These are phyloP conservation scores for Penicillium decumbens DNA, from an alignment of 2,329 filamentous ascomycete species.

Conservation along the genomic window DNA sequence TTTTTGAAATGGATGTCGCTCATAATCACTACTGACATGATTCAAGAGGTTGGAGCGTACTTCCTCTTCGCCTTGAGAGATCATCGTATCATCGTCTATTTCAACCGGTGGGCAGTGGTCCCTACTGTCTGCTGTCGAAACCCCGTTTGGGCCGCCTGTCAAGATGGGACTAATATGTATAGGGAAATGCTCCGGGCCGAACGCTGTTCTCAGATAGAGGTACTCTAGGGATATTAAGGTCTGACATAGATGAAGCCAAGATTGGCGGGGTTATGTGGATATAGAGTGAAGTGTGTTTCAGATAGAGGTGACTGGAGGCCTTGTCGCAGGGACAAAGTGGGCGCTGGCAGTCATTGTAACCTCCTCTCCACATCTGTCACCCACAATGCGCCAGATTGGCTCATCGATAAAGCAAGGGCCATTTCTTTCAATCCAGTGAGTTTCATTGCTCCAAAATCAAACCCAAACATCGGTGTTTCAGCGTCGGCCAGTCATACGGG, in stretches of 20 bases:
- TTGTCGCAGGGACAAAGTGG: not conserved
- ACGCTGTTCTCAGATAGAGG: not conserved
- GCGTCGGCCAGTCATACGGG: slow-evolving; percentile 11
- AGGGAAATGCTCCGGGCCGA: not conserved
- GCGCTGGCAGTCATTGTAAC: not conserved
- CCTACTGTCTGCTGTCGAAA: too few species aligned
- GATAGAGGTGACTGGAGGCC: not conserved
- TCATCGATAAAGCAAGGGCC: slow-evolving; percentile 9
- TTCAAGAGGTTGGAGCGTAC: too few species aligned
- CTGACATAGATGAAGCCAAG: slow-evolving; percentile 17
- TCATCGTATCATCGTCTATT: too few species aligned
- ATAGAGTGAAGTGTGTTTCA: not conserved
- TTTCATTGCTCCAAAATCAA: slow-evolving; percentile 8
- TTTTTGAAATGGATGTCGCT: too few species aligned
- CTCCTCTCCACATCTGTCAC: not conserved
- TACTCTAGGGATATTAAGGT: slow-evolving; percentile 9
- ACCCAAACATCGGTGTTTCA: slow-evolving; percentile 14
- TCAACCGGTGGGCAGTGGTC: too few species aligned
- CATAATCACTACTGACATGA: too few species aligned
- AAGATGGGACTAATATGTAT: not conserved
- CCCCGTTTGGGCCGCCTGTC: slow-evolving; percentile 3
- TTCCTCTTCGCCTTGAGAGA: too few species aligned
- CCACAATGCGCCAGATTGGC: slow-evolving; percentile 6
- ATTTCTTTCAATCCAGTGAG: slow-evolving; percentile 19
- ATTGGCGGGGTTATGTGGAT: not conserved